Base-by-base conservation (phyloP, 495 filamentous ascomycete species). In the Entonaema liquescens region DNA sequence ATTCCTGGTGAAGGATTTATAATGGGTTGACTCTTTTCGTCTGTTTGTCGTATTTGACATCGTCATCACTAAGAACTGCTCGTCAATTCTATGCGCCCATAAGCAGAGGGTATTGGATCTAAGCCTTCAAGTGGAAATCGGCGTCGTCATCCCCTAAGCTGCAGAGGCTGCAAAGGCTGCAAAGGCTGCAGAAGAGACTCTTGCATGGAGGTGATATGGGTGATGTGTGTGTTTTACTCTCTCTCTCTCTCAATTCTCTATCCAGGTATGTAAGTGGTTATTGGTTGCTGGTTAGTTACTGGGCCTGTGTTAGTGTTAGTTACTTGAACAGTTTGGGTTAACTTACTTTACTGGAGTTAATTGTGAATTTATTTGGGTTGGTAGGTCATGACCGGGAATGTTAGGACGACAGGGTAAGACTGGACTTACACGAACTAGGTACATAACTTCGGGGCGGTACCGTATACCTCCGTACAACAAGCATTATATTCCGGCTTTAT, bases 41-140 rank as follows among this genome's bases (percentile, higher is more conserved):
- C 36, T 56, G n/a, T 52, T 68, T 31, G 65, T 62, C 65, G 70
- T 62, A 49, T 73, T 61, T 28, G 61, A 57, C n/a, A 73, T 73
- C 70, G 70, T 68, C 70, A 73, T 73, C 70, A 62, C 61, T 26
- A 65, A 73, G 65, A 62, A 50, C 17, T 49, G 54, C 28, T 49
- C 26, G 55, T 62, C 23, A 54, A 59, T 36, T 56, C 49, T 21
- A 26, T 9, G 17, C 33, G 29, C 13, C 11, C 15, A 54, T 57
- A 47, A 44, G 40, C 44, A 60, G 49, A 56, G 40, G 23, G 38
- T 59, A 73, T 73, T 73, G 70, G 70, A 52, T 52, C 26, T 44
- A 42, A 71, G 57, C 23, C 68, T 29, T 66, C n/a, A n/a, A 50
- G 56, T 65, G 50, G 59, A 44, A 44, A 68, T 65, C 7, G 60